Evolutionary conservation across 2,329 filamentous ascomycete species (phyloP).

Genomic region (Sporothrix humicola): DNA sequence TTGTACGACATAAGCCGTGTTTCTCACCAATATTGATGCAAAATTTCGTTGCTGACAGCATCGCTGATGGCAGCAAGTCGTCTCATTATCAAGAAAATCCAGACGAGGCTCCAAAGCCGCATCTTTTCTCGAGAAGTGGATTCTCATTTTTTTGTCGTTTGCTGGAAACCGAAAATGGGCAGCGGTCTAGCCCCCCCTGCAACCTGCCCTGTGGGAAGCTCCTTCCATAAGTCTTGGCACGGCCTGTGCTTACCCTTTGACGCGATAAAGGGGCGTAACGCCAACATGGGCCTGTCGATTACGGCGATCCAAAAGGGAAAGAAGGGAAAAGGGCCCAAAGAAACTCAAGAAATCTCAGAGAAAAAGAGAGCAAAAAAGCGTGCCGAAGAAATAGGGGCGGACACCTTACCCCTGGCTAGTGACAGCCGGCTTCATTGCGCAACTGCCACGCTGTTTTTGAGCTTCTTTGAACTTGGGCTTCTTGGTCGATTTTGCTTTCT

Average conservation of each 20-base stretch:
- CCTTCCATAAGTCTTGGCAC: constrained; percentile 5
- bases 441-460: background rate
- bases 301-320: constrained; percentile 11
- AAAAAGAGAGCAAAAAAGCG: background rate
- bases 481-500: too few relatives aligned
- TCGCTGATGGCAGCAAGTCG: background rate
- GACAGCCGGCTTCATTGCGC: background rate
- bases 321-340: background rate
- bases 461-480: too few relatives aligned
- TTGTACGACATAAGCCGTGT: too few relatives aligned
- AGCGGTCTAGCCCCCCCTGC: background rate
- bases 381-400: constrained; percentile 2
- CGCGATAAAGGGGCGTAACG: constrained; percentile 18
- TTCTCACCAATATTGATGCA: too few relatives aligned
- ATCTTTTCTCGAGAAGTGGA: background rate
- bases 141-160: background rate
- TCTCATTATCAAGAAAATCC: background rate
- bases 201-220: constrained; percentile 1
- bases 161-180: background rate
- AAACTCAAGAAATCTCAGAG: background rate
- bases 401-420: constrained; percentile 20
- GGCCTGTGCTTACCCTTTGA: constrained; percentile 8
- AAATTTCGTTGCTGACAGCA: too few relatives aligned
- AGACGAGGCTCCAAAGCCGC: background rate
- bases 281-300: background rate